A percentile compares a stretch with the other conserved stretches of the same genome.
Evolutionary conservation across 2,329 filamentous ascomycete genomes (phyloP).

Genomic region (Zymoseptoria brevis): DNA sequence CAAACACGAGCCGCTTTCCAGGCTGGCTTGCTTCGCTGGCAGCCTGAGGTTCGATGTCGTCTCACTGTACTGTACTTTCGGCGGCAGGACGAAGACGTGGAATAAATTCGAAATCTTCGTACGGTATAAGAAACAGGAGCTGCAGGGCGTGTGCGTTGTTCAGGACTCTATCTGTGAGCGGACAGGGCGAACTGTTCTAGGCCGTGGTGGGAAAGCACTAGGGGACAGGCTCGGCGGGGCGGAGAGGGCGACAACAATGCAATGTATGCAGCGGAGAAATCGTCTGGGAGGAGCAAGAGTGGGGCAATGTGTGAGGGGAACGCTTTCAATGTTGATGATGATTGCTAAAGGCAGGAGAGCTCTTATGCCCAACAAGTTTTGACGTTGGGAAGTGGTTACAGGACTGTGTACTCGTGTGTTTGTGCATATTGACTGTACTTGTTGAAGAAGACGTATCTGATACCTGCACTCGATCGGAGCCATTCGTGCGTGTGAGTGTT

Average conservation of each 20-base stretch:
- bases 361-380: neutral
- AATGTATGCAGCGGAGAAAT: neutral
- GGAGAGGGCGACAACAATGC: neutral
- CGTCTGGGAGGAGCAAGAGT: neutral
- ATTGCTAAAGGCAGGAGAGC: neutral
- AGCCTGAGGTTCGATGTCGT: neutral
- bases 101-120: neutral
- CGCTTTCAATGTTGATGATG: neutral
- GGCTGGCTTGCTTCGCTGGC: neutral
- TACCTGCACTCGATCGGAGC: neutral
- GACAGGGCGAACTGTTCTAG: neutral
- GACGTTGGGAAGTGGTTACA: neutral
- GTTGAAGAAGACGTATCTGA: neutral
- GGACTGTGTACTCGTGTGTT: no score
- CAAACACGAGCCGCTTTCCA: neutral
- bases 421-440: neutral
- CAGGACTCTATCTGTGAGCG: no score
- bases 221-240: neutral
- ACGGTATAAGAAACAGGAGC: neutral
- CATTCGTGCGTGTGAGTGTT: neutral
- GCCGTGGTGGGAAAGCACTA: neutral
- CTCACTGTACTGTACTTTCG: neutral
- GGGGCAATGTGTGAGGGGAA: neutral
- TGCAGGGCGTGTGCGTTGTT: neutral
- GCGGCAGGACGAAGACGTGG: neutral